These are phyloP conservation scores for Zygnema cylindricum DNA, from an alignment of 139 green algal species.

Conservation along the genomic window DNA sequence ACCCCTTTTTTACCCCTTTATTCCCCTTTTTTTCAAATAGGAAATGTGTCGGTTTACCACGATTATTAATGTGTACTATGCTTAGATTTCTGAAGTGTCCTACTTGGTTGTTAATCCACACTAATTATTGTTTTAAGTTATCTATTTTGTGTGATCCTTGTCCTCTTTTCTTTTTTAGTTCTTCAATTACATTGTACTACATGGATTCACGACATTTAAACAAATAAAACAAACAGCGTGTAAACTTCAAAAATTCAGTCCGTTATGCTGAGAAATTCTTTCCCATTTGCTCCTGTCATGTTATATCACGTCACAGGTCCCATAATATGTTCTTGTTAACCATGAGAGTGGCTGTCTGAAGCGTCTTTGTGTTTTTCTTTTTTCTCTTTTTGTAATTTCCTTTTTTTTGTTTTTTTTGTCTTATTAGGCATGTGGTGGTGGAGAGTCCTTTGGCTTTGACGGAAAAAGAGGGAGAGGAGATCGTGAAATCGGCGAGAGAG, in stretches of 20 bases:
- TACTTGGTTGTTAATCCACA: not conserved
- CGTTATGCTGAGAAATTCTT: not conserved
- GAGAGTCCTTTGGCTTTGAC: not conserved
- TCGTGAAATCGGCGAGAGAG: not conserved
- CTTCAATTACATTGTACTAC: not conserved
- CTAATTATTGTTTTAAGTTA: not conserved
- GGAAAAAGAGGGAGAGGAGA: conserved; percentile 1
- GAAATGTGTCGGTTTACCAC: not conserved
- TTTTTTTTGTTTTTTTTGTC: not conserved
- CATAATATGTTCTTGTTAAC: too few relatives aligned
- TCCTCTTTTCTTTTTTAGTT: not conserved
- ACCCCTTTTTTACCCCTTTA: not conserved
- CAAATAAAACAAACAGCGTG: not conserved
- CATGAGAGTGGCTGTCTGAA: not conserved
- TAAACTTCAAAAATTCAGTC: not conserved
- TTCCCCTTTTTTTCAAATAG: not conserved
- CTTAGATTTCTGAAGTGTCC: conserved; percentile 11
- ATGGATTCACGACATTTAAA: not conserved
- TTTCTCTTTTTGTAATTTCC: not conserved
- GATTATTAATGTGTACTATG: not conserved
- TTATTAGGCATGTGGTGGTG: conserved; percentile 7
- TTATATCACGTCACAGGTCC: too few relatives aligned
- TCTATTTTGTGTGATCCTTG: not conserved
- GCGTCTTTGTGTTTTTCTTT: not conserved
- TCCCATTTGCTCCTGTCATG: not conserved